Conservation (phyloP, 345 rosid species). For the Populus simonii region DNA sequence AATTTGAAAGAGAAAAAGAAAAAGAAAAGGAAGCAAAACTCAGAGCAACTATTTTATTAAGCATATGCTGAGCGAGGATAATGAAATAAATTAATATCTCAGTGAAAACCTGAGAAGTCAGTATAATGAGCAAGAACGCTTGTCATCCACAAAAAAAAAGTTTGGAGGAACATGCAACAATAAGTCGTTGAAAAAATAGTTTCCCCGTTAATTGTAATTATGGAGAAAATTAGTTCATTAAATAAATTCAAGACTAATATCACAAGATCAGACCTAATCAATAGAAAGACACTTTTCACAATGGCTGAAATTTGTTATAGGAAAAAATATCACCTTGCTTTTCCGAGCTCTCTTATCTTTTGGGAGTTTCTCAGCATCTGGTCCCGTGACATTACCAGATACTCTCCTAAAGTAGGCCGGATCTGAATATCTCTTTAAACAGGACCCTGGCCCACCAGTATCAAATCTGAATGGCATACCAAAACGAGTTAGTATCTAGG, state of each 20-base stretch:
- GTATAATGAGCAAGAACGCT: background rate
- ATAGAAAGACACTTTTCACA: background rate
- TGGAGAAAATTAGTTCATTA: background rate
- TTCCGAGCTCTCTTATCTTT: slow-evolving; percentile 51
- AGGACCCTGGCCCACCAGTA: slow-evolving; percentile 82
- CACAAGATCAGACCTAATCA: background rate
- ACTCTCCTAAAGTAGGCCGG: slow-evolving; percentile 78
- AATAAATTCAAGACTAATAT: background rate
- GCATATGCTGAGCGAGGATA: no score
- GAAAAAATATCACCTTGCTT: slow-evolving; percentile 50
- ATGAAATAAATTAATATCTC: background rate
- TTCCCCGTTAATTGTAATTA: background rate
- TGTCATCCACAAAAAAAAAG: background rate
- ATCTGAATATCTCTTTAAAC: slow-evolving; percentile 88
- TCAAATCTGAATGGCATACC: slow-evolving; percentile 60
- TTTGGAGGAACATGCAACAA: background rate
- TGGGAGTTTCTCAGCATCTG: slow-evolving; percentile 45
- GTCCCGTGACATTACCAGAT: slow-evolving; percentile 43
- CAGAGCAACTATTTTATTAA: background rate
- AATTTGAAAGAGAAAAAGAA: background rate
- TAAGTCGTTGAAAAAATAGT: background rate
- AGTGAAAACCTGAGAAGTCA: background rate
- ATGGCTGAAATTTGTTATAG: slow-evolving; percentile 4
- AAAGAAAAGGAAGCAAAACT: no score
- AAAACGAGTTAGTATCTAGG: slow-evolving; percentile 22